phyloP scores from a whole-genome alignment of 2,329 filamentous ascomycete genomes.

The Botrytis porri region DNA sequence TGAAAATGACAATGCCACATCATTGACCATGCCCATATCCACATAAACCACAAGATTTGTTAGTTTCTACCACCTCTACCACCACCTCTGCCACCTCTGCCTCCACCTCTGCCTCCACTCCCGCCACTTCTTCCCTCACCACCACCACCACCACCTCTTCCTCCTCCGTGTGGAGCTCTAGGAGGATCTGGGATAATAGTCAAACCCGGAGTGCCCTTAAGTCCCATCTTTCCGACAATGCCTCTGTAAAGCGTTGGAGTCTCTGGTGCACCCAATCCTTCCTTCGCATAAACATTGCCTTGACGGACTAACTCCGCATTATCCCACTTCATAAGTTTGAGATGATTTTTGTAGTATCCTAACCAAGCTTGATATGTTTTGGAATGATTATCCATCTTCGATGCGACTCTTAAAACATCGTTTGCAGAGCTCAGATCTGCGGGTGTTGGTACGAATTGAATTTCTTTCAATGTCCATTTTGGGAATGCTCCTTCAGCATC shows the following conservation, averaged over 20 bases:
- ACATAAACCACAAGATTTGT: background rate
- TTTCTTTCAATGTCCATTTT: constrained; percentile 50
- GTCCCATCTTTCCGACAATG: constrained; percentile 55
- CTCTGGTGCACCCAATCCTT: constrained; percentile 48
- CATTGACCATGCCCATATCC: background rate
- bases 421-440: constrained; percentile 45
- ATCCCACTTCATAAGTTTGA: constrained; percentile 44
- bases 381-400: constrained; percentile 46
- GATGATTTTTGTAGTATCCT: constrained; percentile 51
- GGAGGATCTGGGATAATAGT: constrained; percentile 46
- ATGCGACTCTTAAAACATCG: constrained; percentile 43
- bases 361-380: constrained; percentile 57
- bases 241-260: constrained; percentile 48
- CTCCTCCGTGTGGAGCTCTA: constrained; percentile 24
- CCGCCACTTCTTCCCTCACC: constrained; percentile 11
- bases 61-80: background rate
- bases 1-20: background rate
- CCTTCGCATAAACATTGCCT: constrained; percentile 50
- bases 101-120: constrained; percentile 9
- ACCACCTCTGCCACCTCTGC: background rate
- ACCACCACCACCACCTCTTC: constrained; percentile 26
- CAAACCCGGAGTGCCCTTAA: constrained; percentile 51
- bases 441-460: constrained; percentile 49
- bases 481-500: constrained; percentile 54
- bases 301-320: constrained; percentile 45